Percentiles rank a stretch among this genome's conserved stretches.
Evolutionary conservation across 805 yeast species (phyloP).

Genomic region (Starmerella tilneyi): DNA sequence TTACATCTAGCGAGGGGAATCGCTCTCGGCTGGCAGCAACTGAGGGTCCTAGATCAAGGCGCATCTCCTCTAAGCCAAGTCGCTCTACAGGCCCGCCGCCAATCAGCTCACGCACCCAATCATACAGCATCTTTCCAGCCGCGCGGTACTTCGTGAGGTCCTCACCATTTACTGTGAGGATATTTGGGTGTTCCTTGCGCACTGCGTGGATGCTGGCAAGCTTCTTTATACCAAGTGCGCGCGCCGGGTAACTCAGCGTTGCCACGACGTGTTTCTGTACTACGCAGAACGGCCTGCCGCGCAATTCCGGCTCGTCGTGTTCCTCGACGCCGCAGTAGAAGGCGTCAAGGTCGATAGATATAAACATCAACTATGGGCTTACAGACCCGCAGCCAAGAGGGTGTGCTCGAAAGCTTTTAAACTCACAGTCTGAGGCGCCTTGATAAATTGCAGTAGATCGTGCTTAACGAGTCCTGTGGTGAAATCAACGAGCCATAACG

Average conservation of each 20-base stretch:
- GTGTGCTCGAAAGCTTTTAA: too few relatives aligned
- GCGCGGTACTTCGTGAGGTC: constrained; percentile 26
- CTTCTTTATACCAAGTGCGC: constrained; percentile 28
- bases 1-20: background rate
- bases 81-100: constrained; percentile 27
- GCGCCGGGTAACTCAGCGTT: constrained; percentile 30
- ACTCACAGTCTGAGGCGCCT: too few relatives aligned
- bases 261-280: constrained; percentile 29
- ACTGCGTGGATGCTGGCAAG: constrained; percentile 21
- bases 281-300: constrained; percentile 28
- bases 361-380: too few relatives aligned
- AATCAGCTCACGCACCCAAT: constrained; percentile 20
- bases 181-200: constrained; percentile 21
- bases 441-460: too few relatives aligned
- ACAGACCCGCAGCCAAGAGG: too few relatives aligned
- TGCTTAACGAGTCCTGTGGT: too few relatives aligned
- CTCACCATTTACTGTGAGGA: constrained; percentile 29
- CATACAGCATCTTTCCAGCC: constrained; percentile 27
- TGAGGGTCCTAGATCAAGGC: constrained; percentile 25
- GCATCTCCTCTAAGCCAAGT: constrained; percentile 31
- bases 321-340: constrained; percentile 32
- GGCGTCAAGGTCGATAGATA: constrained; percentile 30
- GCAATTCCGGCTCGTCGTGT: constrained; percentile 24
- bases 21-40: constrained; percentile 9
- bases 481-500: too few relatives aligned